phyloP scores from a whole-genome alignment of 2,329 filamentous ascomycete genomes.

The Phialophora macrospora region DNA sequence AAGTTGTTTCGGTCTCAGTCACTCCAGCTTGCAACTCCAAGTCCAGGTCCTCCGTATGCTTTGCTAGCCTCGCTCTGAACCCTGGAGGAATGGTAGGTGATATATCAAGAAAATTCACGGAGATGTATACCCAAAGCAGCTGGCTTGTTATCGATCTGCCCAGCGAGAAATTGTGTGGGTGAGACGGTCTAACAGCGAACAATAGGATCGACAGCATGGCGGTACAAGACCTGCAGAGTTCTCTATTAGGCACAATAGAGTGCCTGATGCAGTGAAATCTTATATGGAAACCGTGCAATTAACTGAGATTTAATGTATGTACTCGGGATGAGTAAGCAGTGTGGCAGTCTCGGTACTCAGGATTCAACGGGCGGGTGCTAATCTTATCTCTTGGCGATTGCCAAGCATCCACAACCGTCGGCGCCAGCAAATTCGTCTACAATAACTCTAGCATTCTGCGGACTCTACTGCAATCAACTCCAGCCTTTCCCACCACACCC shows the following conservation, averaged over 20 bases:
- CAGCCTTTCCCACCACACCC: slow-evolving; percentile 17
- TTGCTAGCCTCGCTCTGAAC: not conserved
- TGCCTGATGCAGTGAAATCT: no score
- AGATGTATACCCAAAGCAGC: not conserved
- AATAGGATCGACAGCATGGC: no score
- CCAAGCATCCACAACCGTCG: slow-evolving; percentile 20
- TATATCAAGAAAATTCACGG: not conserved
- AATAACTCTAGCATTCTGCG: not conserved
- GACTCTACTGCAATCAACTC: slow-evolving; percentile 1
- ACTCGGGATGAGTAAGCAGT: no score
- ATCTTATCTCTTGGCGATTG: slow-evolving; percentile 27
- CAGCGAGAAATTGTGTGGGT: not conserved
- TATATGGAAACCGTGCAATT: no score
- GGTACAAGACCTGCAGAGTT: no score
- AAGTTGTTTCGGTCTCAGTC: not conserved
- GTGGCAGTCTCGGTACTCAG: no score
- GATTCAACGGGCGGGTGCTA: not conserved
- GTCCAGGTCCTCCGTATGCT: not conserved
- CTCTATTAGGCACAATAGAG: no score
- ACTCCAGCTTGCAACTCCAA: not conserved
- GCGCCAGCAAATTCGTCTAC: not conserved
- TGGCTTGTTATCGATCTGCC: not conserved
- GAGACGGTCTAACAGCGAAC: not conserved
- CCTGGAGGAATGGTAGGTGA: not conserved
- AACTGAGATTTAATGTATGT: no score